phyloP scores from a whole-genome alignment of 2,329 filamentous ascomycete genomes.

The Cordyceps cicadae region DNA sequence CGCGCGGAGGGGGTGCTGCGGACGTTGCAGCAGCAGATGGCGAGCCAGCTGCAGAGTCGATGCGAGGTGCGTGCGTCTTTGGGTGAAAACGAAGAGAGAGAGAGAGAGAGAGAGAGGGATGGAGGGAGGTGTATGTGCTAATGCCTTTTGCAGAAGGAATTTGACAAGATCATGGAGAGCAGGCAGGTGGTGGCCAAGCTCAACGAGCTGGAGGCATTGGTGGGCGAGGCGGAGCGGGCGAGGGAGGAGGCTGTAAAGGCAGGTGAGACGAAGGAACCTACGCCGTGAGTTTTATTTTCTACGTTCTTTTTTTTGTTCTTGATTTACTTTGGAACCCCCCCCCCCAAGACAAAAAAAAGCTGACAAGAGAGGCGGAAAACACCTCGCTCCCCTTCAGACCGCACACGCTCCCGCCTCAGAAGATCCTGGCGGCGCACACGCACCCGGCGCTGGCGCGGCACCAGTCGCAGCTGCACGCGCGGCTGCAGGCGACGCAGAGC shows the following conservation, averaged over 20 bases:
- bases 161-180: conserved; percentile 43
- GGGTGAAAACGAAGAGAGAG: too few relatives aligned
- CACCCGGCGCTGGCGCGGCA: conserved; percentile 43
- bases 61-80: conserved; percentile 43
- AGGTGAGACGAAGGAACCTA: conserved; percentile 23
- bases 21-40: conserved; percentile 51
- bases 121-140: neutral
- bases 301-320: too few relatives aligned
- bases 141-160: conserved; percentile 38
- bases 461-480: conserved; percentile 48
- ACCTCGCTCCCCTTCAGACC: too few relatives aligned
- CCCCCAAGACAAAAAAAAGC: too few relatives aligned
- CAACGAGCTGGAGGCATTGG: conserved; percentile 50
- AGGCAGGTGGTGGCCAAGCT: conserved; percentile 47
- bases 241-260: conserved; percentile 23
- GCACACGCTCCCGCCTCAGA: conserved; percentile 45
- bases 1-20: conserved; percentile 42
- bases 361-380: too few relatives aligned
- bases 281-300: conserved; percentile 34
- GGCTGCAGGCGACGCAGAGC: conserved; percentile 47
- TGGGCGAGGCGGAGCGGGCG: conserved; percentile 39
- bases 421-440: conserved; percentile 48
- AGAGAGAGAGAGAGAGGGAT: too few relatives aligned
- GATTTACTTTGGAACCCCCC: too few relatives aligned
- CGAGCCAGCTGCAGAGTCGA: conserved; percentile 44